Evolutionary conservation across 2,329 filamentous ascomycete genomes (phyloP).

Genomic region (Fonsecaea monophora): DNA sequence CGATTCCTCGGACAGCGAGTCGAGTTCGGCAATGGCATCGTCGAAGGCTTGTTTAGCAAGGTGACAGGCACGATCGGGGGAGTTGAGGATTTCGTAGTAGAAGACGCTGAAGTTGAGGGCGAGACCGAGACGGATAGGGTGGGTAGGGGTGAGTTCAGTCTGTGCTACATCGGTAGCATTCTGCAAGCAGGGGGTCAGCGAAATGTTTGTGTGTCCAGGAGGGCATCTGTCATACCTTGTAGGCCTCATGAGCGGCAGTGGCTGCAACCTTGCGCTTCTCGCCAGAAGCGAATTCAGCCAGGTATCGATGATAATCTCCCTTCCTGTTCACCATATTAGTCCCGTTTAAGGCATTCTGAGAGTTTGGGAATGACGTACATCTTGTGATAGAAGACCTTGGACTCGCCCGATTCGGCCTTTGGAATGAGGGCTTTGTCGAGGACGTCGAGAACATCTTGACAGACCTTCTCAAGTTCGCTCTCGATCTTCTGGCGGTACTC

Average conservation of each 20-base stretch:
- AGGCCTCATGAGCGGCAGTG: slow-evolving; percentile 88
- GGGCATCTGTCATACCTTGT: slow-evolving; percentile 75
- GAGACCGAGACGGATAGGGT: slow-evolving; percentile 96
- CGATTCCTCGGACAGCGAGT: slow-evolving; percentile 95
- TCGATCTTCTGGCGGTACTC: slow-evolving; percentile 99
- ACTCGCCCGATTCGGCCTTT: slow-evolving; percentile 95
- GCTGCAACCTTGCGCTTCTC: slow-evolving; percentile 91
- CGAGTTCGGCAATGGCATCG: slow-evolving; percentile 97
- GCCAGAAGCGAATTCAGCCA: slow-evolving; percentile 89
- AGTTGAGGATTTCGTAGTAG: slow-evolving; percentile 99
- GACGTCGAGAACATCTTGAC: slow-evolving; percentile 95
- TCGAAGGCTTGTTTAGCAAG: slow-evolving; percentile 99
- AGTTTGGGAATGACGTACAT: slow-evolving; percentile 69
- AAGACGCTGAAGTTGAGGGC: slow-evolving; percentile 99
- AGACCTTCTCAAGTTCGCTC: slow-evolving; percentile 94
- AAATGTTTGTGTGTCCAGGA: not conserved
- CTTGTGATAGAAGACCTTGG: slow-evolving; percentile 99
- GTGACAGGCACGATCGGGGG: slow-evolving; percentile 95
- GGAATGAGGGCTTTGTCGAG: slow-evolving; percentile 92
- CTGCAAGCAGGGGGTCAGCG: slow-evolving; percentile 53
- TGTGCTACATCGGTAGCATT: slow-evolving; percentile 98
- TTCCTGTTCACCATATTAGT: slow-evolving; percentile 67
- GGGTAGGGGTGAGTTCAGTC: slow-evolving; percentile 94
- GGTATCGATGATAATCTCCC: slow-evolving; percentile 95
- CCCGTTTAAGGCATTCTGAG: slow-evolving; percentile 14